phyloP scores from a whole-genome alignment of 768 basidiomycete species.

The Trametes maxima region DNA sequence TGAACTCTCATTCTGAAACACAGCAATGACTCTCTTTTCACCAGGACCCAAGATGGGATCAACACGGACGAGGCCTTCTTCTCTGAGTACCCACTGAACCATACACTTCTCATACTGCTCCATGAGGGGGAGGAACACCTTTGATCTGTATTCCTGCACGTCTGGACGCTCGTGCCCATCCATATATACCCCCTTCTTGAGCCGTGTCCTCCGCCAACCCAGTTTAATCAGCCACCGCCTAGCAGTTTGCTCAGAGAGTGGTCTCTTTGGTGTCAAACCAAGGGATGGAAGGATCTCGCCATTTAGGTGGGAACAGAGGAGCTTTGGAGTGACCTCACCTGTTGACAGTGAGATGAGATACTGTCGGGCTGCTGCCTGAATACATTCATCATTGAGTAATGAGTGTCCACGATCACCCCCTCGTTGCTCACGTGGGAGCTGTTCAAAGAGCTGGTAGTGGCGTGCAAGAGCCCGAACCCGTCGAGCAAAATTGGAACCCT shows the following conservation, averaged over 20 bases:
- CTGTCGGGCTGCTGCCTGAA: neutral
- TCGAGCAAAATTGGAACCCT: neutral
- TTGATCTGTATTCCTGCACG: slow-evolving; percentile 16
- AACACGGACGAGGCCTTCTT: slow-evolving; percentile 22
- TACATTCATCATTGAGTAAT: neutral
- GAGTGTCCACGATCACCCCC: neutral
- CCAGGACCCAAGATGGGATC: slow-evolving; percentile 16
- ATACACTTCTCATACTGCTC: slow-evolving; percentile 25
- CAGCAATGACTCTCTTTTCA: slow-evolving; percentile 31
- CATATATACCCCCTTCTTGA: too few species aligned
- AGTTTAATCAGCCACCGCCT: slow-evolving; percentile 18
- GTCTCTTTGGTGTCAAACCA: neutral
- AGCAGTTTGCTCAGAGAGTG: slow-evolving; percentile 9
- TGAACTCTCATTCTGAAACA: slow-evolving; percentile 38
- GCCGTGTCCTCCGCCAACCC: slow-evolving; percentile 8
- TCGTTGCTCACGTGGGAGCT: neutral
- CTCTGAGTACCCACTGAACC: slow-evolving; percentile 18
- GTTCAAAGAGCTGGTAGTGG: slow-evolving; percentile 2
- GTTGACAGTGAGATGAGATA: neutral
- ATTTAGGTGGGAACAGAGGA: neutral
- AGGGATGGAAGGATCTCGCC: slow-evolving; percentile 2
- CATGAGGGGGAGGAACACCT: slow-evolving; percentile 28
- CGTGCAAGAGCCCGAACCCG: too few species aligned
- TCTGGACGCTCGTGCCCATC: slow-evolving; percentile 24
- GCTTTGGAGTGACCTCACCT: neutral